Percentiles rank a stretch among this genome's conserved stretches.
These are phyloP conservation scores for Leishmania turanica DNA, from an alignment of 208 protist genomes.

Conservation along the genomic window DNA sequence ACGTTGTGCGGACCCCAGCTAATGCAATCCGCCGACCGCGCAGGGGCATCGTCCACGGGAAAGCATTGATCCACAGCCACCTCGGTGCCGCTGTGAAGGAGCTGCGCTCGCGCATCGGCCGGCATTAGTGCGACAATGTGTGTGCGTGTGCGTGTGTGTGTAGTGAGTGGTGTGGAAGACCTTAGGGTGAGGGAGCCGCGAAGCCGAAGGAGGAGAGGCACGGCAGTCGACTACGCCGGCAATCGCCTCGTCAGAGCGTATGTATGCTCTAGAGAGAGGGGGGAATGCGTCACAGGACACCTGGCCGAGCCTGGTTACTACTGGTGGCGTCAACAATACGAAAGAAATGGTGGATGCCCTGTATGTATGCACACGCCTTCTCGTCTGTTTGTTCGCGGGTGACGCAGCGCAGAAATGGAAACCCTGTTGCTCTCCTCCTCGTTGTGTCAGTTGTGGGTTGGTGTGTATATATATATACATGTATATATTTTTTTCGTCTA, in stretches of 20 bases:
- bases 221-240: background rate
- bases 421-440: background rate
- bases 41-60: constrained; percentile 43
- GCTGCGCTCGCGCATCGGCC: background rate
- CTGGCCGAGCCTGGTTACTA: too few relatives aligned
- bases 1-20: constrained; percentile 86
- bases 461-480: background rate
- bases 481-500: background rate
- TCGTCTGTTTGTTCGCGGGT: background rate
- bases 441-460: background rate
- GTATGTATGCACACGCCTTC: background rate
- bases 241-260: background rate
- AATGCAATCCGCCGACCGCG: constrained; percentile 46
- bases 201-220: background rate
- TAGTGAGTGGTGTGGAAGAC: background rate
- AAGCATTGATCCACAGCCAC: constrained; percentile 38
- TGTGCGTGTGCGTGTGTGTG: background rate
- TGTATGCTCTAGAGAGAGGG: background rate
- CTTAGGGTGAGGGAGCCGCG: background rate
- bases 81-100: constrained; percentile 15
- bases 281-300: background rate
- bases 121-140: background rate
- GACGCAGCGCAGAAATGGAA: background rate
- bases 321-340: background rate
- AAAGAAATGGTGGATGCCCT: background rate